Base-by-base conservation (phyloP, 1,284 basidiomycete genomes). In the Ustilago esculenta region DNA sequence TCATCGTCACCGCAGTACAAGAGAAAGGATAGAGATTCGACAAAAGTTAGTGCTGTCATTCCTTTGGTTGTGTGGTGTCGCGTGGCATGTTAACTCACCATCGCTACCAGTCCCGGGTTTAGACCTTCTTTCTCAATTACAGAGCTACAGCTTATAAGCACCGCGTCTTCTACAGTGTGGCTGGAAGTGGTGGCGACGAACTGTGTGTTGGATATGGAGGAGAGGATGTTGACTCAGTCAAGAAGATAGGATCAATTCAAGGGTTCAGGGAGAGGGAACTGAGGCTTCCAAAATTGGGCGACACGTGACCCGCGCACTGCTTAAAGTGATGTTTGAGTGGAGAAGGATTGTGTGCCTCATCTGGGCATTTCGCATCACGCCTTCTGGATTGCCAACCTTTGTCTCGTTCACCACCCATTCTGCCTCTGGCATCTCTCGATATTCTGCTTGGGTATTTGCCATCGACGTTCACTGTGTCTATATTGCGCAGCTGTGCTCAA, bases 241-340 rank as follows among this genome's bases (percentile, higher is more conserved):
- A n/a, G n/a, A n/a, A n/a, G n/a, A n/a, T n/a, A n/a, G n/a, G n/a
- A n/a, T n/a, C 34, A 15, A 32, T 18, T 23, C 20, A 25, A 50
- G 40, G 54, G 54, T 57, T 49, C 46, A 44, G 25, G 23, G 36
- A 24, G 15, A 7, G 25, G 23, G 36, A 24, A n/a, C 6, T n/a
- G 18, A 23, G 20, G 49, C 49, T 51, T 51, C 40, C 49, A 32
- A 52, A 49, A 36, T 20, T n/a, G 18, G 29, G 45, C 54, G 46
- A 49, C 54, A 56, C 54, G 54, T 56, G 54, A 56, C 54, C 34
- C 25, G 42, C 51, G 42, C 42, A 45, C 21, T 45, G 44, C 34
- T 40, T 30, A 24, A 25, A 20, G 12, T 6, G 27, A 7, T 29
- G 40, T 7, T 25, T 34, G 44, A 50, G 59, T 55, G 47, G 59